Percentiles rank a stretch among this genome's conserved stretches.
Conservation (phyloP, 495 filamentous ascomycete species). For the Filosporella fistucella region DNA sequence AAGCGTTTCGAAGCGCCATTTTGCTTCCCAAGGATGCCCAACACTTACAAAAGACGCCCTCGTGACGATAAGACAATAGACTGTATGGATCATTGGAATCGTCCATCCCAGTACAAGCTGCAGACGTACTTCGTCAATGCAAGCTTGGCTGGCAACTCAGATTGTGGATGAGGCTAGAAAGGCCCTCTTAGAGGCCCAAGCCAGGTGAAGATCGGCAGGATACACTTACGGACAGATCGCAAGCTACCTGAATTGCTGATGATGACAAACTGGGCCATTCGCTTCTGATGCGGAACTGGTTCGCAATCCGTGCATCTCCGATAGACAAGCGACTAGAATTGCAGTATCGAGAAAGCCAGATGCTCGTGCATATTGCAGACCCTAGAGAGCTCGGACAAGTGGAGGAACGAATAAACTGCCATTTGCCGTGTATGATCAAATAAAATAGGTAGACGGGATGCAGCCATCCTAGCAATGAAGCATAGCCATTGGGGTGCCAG, state of each 20-base stretch:
- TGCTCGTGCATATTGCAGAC: background rate
- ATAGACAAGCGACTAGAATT: background rate
- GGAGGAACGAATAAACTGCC: background rate
- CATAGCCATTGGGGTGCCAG: background rate
- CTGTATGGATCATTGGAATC: background rate
- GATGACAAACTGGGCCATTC: too few relatives aligned
- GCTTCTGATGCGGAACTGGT: background rate
- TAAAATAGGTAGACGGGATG: background rate
- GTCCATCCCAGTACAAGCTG: constrained; percentile 8
- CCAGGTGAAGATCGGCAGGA: too few relatives aligned
- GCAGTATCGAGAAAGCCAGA: background rate
- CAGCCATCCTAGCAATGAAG: background rate
- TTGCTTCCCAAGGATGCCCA: constrained; percentile 5
- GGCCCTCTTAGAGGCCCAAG: too few relatives aligned
- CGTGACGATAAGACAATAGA: constrained; percentile 13
- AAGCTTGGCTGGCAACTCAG: constrained; percentile 9
- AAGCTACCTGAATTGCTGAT: too few relatives aligned
- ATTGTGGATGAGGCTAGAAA: too few relatives aligned
- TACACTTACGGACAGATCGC: too few relatives aligned
- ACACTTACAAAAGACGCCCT: constrained; percentile 6
- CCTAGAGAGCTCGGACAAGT: background rate
- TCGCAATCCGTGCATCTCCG: background rate
- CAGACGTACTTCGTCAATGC: constrained; percentile 11
- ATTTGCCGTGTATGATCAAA: background rate
- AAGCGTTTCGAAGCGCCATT: constrained; percentile 7